Conservation (phyloP, 352 stramenopile genomes). For the Globisporangium abappressorium region DNA sequence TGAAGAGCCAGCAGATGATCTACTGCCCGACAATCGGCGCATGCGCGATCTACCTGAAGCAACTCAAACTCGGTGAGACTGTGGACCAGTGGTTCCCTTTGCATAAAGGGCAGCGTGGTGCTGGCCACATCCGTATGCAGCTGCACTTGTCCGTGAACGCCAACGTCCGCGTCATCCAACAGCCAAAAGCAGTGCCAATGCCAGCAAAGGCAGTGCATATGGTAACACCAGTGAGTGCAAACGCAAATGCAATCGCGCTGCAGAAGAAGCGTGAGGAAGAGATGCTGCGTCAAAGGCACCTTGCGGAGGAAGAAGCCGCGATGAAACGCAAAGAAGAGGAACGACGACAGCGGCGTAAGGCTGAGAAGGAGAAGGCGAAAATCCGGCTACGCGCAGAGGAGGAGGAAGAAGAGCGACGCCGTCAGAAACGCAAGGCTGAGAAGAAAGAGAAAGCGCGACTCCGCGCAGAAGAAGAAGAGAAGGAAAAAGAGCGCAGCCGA, state of each 20-base stretch:
- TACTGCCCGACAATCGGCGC: constrained; percentile 62
- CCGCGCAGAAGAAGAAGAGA: neutral
- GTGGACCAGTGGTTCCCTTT: constrained; percentile 62
- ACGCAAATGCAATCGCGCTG: neutral
- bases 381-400: neutral
- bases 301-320: constrained; percentile 8
- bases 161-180: neutral
- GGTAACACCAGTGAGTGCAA: neutral
- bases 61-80: constrained; percentile 40
- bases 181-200: constrained; percentile 7
- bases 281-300: constrained; percentile 5
- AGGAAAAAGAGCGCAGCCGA: neutral
- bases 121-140: constrained; percentile 55
- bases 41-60: constrained; percentile 51
- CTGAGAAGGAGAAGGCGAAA: constrained; percentile 14
- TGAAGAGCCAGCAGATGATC: constrained; percentile 68
- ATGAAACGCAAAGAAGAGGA: constrained; percentile 5
- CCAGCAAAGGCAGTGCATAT: constrained; percentile 20
- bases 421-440: constrained; percentile 9
- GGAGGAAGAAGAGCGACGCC: constrained; percentile 10
- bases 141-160: constrained; percentile 35
- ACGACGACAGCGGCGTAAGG: neutral
- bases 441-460: constrained; percentile 10
- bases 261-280: constrained; percentile 20
- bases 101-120: constrained; percentile 37